Evolutionary conservation across 2,329 filamentous ascomycete genomes (phyloP), one percentile per base, ranked within the genome.

Genomic region (Niveomyces coronatus): DNA sequence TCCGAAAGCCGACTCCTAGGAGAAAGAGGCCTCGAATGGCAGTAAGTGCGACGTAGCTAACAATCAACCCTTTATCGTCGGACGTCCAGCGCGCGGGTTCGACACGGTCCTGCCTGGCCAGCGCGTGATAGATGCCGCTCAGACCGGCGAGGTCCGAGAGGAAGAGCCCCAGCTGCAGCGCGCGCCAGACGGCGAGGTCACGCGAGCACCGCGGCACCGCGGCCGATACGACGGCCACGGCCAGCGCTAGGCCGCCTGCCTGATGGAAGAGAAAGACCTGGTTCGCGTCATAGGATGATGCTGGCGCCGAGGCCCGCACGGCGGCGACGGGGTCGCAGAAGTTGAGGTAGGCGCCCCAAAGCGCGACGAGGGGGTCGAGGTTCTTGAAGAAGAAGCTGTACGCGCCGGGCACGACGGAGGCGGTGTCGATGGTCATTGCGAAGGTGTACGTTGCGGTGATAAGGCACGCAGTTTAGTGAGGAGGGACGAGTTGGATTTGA

Each of bases 331-430:
- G 44, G 4, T 41, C 43, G 37, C 42, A 39, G 30, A 38, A 44
- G 31, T 45, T 47, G 40, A 51, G 40, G 16, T 46, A 47, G 20
- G 41, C 49, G 22, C 47, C 49, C 33, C 41, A 49, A 15, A 50
- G 31, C 9, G 47, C 44, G 13, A 46, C 32, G 11, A 47, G 35
- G 2, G 48, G 49, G 29, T 51, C 48, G 28, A 46, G 26, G 17
- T 49, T 47, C 7, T 40, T 40, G 40, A 53, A 51, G 38, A 49
- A 46, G 41, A 45, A 40, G 29, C 34, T 34, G 42, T 52, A 50
- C 19, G 42, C 22, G 16, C 22, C 13, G 14, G 36, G 36, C 16
- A 42, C 40, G 14, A 39, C 17, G 7, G 40, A 35, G 27, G 36
- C 31, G 9, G 41, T 33, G 27, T 34, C 34, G 22, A n/a, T 22